Base-by-base conservation (phyloP, 164 flowering plant species). In the Liquidambar formosana region DNA sequence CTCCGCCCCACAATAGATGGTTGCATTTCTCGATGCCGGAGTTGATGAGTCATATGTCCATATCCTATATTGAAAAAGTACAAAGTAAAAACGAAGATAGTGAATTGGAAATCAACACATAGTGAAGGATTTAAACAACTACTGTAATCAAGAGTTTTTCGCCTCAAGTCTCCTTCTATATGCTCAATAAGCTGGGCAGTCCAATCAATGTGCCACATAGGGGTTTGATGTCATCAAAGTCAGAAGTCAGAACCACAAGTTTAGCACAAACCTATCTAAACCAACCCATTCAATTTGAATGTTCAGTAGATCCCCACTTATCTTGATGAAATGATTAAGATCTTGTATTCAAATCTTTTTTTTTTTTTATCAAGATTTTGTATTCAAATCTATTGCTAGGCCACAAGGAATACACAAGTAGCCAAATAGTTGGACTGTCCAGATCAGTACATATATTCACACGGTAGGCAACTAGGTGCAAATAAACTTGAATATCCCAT, bases 1-100 rank as follows among this genome's bases (percentile, higher is more conserved):
- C 86, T 92, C 92, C 41, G 98, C 84, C 61, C 97, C 98, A 74
- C 97, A 94, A 59, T 92, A 94, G 64, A 94, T 94, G 57, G 98
- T 89, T 64, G 98, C 98, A 84, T 92, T 94, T 83, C 96, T 87
- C 28, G 97, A 88, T 66, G 93, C 74, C 48, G 95, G 81, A 62
- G 86, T 80, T 62, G 92, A 82, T 23, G 97, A 88, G 69, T 90
- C 96, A 80, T 94, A 90, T 22, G 97, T 88, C 98, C 98, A 94
- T 79, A 94, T 88, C 88, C 98, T 94, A 70, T 63, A 57, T 63
- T n/a, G 25, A 69, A 57, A 66, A 64, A 1, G 70, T 33, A 54
- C 4, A 25, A 23, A 60, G 33, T 21, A 56, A 14, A 52, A 51
- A 62, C 52, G 41, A 16, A 65, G 16, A 57, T 38, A 27, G 16